Percentiles rank a stretch among this genome's conserved stretches.
These are phyloP conservation scores for Mycocalia duriaeana DNA, from an alignment of 1,284 basidiomycete species.

Conservation along the genomic window DNA sequence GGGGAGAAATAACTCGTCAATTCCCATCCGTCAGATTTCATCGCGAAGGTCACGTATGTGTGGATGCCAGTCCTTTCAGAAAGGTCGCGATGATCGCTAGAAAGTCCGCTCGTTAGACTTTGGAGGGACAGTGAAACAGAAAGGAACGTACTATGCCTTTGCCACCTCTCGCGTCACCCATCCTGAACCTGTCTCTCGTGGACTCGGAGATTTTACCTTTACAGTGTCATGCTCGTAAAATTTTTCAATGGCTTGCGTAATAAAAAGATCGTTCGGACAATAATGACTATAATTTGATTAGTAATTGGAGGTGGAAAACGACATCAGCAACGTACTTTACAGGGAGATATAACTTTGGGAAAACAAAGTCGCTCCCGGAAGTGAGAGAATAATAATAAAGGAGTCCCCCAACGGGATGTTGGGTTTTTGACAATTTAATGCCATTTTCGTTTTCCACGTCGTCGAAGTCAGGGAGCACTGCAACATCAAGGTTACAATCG, in stretches of 20 bases:
- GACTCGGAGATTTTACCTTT: conserved; percentile 1
- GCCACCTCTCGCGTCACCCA: conserved; percentile 24
- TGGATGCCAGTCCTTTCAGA: conserved; percentile 20
- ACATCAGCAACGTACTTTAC: conserved; percentile 18
- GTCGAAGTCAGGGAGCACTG: background rate
- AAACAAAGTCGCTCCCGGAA: conserved; percentile 19
- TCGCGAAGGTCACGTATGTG: conserved; percentile 24
- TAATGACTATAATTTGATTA: conserved; percentile 19
- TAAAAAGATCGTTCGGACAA: conserved; percentile 19
- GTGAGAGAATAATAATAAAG: conserved; percentile 26
- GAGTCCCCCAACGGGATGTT: conserved; percentile 22
- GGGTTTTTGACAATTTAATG: conserved; percentile 10
- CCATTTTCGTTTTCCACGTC: conserved; percentile 3
- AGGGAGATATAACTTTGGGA: conserved; percentile 27
- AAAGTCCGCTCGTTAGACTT: conserved; percentile 5
- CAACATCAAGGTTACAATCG: conserved; percentile 14
- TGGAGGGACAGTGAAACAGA: background rate
- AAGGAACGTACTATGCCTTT: conserved; percentile 20
- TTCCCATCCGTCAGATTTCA: conserved; percentile 25
- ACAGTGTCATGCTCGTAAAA: conserved; percentile 16
- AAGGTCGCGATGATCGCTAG: conserved; percentile 21
- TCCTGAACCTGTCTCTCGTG: conserved; percentile 10
- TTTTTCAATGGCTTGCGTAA: conserved; percentile 22
- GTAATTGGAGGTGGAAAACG: background rate
- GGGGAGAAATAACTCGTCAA: conserved; percentile 28